Evolutionary conservation across 306 rosid species (phyloP).

Genomic region (Dalbergia cultrata): DNA sequence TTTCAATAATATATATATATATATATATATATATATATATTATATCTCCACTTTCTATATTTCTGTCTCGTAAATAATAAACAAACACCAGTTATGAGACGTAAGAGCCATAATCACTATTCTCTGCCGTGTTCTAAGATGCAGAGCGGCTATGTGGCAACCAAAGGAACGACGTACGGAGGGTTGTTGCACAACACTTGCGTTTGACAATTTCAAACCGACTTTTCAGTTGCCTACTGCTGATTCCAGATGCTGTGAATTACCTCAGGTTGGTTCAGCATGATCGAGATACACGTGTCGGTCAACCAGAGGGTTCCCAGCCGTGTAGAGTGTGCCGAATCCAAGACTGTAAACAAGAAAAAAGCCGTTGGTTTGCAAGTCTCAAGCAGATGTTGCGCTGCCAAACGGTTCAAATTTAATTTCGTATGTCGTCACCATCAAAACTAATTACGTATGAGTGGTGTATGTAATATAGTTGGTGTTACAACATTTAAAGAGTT

Average conservation of each 20-base stretch:
- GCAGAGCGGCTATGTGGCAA: background rate
- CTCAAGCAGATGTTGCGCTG: background rate
- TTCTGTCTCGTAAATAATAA: too few species aligned
- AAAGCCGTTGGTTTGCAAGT: background rate
- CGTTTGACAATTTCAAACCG: constrained; percentile 30
- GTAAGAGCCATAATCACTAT: background rate
- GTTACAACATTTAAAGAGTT: background rate
- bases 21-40: too few species aligned
- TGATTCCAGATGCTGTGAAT: background rate
- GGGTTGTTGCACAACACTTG: background rate
- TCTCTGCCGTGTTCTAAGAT: background rate
- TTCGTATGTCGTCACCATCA: background rate
- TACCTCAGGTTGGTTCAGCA: constrained; percentile 7
- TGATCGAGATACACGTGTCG: constrained; percentile 16
- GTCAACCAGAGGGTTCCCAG: background rate
- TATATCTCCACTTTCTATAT: too few species aligned
- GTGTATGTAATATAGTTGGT: too few species aligned
- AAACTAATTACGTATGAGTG: background rate
- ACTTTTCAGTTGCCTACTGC: background rate
- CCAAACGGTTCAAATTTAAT: background rate
- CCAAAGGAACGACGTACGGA: background rate
- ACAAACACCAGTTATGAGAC: too few species aligned
- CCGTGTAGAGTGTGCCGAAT: background rate
- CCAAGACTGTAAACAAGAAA: background rate
- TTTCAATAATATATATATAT: too few species aligned